Evolutionary conservation across 805 yeast genomes (phyloP).

Genomic region (Blastobotrys parvus): DNA sequence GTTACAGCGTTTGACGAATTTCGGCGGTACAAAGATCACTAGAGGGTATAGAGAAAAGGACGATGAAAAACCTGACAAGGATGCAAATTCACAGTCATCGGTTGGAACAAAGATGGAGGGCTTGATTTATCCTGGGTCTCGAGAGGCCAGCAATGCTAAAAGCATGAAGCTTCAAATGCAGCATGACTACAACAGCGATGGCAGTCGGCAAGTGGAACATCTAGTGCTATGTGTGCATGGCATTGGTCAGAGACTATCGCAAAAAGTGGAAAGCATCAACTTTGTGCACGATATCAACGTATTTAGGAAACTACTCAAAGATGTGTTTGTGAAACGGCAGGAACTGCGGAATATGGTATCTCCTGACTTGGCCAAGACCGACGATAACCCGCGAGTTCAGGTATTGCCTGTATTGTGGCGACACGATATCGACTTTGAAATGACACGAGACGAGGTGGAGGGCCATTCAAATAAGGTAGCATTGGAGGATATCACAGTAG

Average conservation of each 20-base stretch:
- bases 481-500: constrained; percentile 59
- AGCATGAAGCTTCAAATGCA: neutral
- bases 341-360: neutral
- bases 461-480: constrained; percentile 22
- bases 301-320: constrained; percentile 28
- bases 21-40: constrained; percentile 20
- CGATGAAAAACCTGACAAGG: constrained; percentile 11
- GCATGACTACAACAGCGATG: constrained; percentile 4
- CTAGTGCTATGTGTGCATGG: constrained; percentile 89
- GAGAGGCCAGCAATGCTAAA: neutral
- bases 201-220: constrained; percentile 41
- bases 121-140: neutral
- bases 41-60: constrained; percentile 19
- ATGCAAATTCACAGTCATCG: constrained; percentile 6
- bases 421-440: constrained; percentile 37
- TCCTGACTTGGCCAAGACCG: neutral
- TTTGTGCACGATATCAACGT: constrained; percentile 78
- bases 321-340: constrained; percentile 4
- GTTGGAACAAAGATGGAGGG: neutral
- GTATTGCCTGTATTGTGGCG: constrained; percentile 92
- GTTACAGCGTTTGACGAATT: constrained; percentile 26
- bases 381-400: constrained; percentile 46
- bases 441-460: constrained; percentile 5
- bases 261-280: constrained; percentile 69
- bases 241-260: constrained; percentile 82